Evolutionary conservation across 2,329 filamentous ascomycete species (phyloP).

Genomic region (Aspergillus tanneri): DNA sequence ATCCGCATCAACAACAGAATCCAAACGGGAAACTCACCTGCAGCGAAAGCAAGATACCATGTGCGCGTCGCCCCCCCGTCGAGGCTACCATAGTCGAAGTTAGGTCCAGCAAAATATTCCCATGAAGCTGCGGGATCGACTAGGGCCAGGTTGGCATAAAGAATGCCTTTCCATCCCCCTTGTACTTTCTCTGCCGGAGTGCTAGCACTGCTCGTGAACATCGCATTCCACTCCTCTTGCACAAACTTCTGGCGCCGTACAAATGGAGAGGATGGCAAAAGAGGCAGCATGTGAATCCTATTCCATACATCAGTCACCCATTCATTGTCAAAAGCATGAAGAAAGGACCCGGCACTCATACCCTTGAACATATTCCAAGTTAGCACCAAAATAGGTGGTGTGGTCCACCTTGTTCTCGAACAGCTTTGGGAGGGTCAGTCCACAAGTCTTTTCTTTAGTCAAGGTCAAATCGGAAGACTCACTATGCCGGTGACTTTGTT

Average conservation of each 20-base stretch:
- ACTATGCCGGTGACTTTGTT: slow-evolving; percentile 69
- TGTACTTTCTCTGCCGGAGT: slow-evolving; percentile 56
- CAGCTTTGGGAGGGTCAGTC: slow-evolving; percentile 49
- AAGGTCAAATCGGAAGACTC: slow-evolving; percentile 20
- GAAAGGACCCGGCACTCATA: slow-evolving; percentile 24
- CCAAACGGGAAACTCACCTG: slow-evolving; percentile 52
- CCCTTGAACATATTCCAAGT: slow-evolving; percentile 69
- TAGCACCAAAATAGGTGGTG: slow-evolving; percentile 79
- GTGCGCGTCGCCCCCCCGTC: slow-evolving; percentile 79
- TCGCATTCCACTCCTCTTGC: slow-evolving; percentile 75
- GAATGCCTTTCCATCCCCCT: slow-evolving; percentile 81
- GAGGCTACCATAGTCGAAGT: slow-evolving; percentile 65
- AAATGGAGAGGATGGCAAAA: slow-evolving; percentile 66
- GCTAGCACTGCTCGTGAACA: slow-evolving; percentile 68
- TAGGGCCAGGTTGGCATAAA: slow-evolving; percentile 79
- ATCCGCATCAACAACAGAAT: background rate
- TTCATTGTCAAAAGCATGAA: background rate
- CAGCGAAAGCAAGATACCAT: slow-evolving; percentile 80
- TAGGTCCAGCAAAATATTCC: slow-evolving; percentile 67
- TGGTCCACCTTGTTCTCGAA: slow-evolving; percentile 97
- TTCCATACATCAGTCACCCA: slow-evolving; percentile 36
- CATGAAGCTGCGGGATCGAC: slow-evolving; percentile 69
- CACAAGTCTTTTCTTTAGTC: background rate
- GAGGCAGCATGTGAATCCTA: slow-evolving; percentile 81
- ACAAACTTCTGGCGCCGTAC: slow-evolving; percentile 70